phyloP scores from a whole-genome alignment of 169 alveolate genomes.

The Plasmodium billcollinsi region DNA sequence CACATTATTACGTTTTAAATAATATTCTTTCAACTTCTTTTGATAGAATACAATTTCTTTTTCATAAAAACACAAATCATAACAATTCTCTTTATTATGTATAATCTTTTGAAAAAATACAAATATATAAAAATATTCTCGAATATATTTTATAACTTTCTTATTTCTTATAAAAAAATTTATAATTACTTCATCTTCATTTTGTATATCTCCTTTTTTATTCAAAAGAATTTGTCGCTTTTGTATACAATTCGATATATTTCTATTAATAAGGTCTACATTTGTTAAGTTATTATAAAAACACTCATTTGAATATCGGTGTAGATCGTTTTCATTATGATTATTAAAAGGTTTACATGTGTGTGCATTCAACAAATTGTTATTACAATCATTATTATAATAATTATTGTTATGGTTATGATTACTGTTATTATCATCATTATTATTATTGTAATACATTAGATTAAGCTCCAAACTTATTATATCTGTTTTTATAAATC shows the following conservation, averaged over 20 bases:
- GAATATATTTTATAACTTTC: slow-evolving; percentile 15
- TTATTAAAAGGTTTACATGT: no score
- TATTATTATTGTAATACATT: background rate
- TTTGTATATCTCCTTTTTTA: background rate
- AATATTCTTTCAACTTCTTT: slow-evolving; percentile 24
- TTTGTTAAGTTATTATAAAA: no score
- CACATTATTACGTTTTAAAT: background rate
- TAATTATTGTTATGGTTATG: background rate
- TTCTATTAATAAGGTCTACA: no score
- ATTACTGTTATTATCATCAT: background rate
- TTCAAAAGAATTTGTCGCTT: background rate
- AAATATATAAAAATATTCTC: slow-evolving; percentile 58
- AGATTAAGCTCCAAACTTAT: background rate
- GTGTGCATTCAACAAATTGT: no score
- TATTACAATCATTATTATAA: no score
- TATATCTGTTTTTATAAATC: slow-evolving; percentile 9
- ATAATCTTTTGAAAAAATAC: slow-evolving; percentile 37
- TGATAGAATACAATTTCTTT: slow-evolving; percentile 10
- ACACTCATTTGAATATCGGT: no score
- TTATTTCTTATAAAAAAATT: slow-evolving; percentile 24
- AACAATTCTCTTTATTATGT: background rate
- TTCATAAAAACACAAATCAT: slow-evolving; percentile 25
- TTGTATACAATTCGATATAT: background rate
- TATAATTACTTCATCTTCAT: slow-evolving; percentile 11
- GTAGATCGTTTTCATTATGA: no score